These are phyloP conservation scores for Fusarium armeniacum DNA, from an alignment of 2,329 filamentous ascomycete species.

Conservation along the genomic window DNA sequence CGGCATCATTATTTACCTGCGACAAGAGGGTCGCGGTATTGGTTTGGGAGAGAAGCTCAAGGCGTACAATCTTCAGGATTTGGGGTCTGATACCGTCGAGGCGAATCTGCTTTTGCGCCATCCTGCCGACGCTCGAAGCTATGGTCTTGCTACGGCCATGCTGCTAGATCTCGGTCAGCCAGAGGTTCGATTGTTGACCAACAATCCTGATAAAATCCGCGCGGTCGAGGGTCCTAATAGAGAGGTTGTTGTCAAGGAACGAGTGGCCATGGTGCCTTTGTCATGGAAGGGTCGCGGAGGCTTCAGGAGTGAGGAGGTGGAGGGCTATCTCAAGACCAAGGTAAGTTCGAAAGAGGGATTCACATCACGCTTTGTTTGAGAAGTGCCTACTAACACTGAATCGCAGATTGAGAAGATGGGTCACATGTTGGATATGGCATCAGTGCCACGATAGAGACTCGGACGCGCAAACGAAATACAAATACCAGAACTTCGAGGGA, in stretches of 20 bases:
- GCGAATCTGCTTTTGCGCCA: conserved; percentile 92
- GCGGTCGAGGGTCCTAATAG: conserved; percentile 93
- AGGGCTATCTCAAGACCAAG: conserved; percentile 96
- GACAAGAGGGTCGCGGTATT: conserved; percentile 96
- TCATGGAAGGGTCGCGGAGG: conserved; percentile 91
- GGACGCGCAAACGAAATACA: neutral
- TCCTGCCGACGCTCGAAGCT: conserved; percentile 93
- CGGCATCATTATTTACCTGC: conserved; percentile 94
- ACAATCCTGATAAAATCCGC: conserved; percentile 96
- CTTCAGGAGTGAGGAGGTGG: conserved; percentile 88
- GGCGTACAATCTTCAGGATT: conserved; percentile 96
- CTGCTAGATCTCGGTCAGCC: conserved; percentile 84
- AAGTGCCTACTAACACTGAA: conserved; percentile 37
- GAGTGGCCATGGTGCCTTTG: conserved; percentile 94
- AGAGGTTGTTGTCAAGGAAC: conserved; percentile 88
- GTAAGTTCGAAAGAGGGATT: conserved; percentile 61
- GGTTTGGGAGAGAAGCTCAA: conserved; percentile 96
- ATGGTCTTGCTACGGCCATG: conserved; percentile 97
- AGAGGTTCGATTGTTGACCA: conserved; percentile 88
- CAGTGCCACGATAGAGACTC: conserved; percentile 36
- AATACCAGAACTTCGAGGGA: neutral
- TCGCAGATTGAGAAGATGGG: conserved; percentile 87
- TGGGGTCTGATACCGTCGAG: conserved; percentile 97
- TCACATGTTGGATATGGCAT: conserved; percentile 76
- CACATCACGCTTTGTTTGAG: no score